Evolutionary conservation across 1,284 basidiomycete genomes (phyloP).

Genomic region (Marasmius oreades): DNA sequence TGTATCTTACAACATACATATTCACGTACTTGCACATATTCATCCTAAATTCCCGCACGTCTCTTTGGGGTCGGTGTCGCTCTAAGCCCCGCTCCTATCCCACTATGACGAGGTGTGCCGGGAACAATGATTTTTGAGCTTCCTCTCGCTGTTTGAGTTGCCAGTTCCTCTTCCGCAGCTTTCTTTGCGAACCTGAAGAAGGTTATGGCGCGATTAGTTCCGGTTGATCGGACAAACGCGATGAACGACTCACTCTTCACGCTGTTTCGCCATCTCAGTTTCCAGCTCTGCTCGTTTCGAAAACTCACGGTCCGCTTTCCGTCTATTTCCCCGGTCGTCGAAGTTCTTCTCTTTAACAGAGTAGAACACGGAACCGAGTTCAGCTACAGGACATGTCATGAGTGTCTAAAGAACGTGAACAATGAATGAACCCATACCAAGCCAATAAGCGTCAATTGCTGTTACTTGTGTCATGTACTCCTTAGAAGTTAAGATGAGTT

Average conservation of each 20-base stretch:
- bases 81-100: constrained; percentile 63
- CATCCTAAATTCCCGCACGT: constrained; percentile 40
- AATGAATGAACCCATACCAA: constrained; percentile 67
- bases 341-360: constrained; percentile 95
- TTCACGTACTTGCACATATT: too few relatives aligned
- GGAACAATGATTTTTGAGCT: constrained; percentile 73
- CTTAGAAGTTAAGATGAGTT: constrained; percentile 91
- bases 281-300: constrained; percentile 88
- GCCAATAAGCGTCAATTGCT: constrained; percentile 93
- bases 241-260: constrained; percentile 69
- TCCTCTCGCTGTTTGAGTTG: constrained; percentile 53
- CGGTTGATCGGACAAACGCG: background rate
- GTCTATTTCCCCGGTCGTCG: constrained; percentile 73
- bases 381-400: constrained; percentile 49
- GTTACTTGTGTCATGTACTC: constrained; percentile 98
- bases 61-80: constrained; percentile 63
- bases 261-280: constrained; percentile 82
- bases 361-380: constrained; percentile 92
- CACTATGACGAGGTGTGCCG: constrained; percentile 74
- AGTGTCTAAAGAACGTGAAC: background rate
- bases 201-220: background rate
- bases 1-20: too few relatives aligned
- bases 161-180: constrained; percentile 62
- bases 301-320: constrained; percentile 83
- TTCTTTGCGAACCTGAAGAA: constrained; percentile 55